Conservation (phyloP, 2,329 filamentous ascomycete genomes). For the Gremmenia infestans region DNA sequence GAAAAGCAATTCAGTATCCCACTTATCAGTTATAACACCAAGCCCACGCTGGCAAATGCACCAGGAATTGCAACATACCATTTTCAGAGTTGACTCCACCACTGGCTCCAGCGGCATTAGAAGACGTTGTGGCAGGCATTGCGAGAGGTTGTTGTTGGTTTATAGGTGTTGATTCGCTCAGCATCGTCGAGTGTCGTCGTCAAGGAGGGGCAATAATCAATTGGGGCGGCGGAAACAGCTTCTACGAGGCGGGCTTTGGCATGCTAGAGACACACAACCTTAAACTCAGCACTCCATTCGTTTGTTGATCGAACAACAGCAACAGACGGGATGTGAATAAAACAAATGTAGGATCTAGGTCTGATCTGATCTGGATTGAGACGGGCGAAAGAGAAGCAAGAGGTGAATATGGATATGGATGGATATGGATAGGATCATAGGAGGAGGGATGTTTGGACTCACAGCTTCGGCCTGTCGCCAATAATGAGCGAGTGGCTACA, state of each 20-base stretch:
- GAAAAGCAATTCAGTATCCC: conserved; percentile 8
- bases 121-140: conserved; percentile 30
- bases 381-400: neutral
- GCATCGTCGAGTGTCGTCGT: conserved; percentile 19
- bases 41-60: neutral
- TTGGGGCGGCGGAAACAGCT: conserved; percentile 15
- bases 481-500: conserved; percentile 17
- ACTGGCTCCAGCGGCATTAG: conserved; percentile 20
- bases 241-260: conserved; percentile 14
- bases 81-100: conserved; percentile 27
- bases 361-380: neutral
- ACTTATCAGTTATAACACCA: neutral
- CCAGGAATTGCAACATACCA: conserved; percentile 21
- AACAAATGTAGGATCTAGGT: neutral
- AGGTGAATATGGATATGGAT: conserved; percentile 4
- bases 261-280: conserved; percentile 20
- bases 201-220: conserved; percentile 5
- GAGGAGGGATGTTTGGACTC: conserved; percentile 22
- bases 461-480: conserved; percentile 13
- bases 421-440: conserved; percentile 1
- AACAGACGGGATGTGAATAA: neutral
- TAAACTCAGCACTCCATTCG: conserved; percentile 16
- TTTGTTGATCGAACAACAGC: neutral
- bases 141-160: conserved; percentile 21
- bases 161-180: conserved; percentile 23